Percentiles rank a stretch among this genome's conserved stretches.
Evolutionary conservation across 2,329 filamentous ascomycete genomes (phyloP).

Genomic region (Acarospora socialis): DNA sequence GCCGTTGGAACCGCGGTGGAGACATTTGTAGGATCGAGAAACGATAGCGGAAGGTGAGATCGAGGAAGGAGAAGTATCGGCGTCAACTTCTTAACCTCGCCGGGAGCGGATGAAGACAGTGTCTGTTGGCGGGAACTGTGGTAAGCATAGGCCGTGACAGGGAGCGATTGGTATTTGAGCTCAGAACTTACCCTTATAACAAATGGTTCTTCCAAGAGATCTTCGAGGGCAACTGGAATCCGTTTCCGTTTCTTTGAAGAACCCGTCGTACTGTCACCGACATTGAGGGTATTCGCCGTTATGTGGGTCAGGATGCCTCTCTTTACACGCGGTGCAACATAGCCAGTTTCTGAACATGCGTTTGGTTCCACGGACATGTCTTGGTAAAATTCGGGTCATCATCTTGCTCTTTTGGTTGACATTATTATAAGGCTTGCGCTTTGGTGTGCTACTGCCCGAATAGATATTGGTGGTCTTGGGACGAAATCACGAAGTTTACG

Average conservation of each 20-base stretch:
- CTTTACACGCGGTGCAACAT: too few species aligned
- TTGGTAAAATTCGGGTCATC: too few species aligned
- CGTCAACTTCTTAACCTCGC: not conserved
- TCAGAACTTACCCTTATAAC: not conserved
- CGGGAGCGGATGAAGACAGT: not conserved
- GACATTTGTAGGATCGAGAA: conserved; percentile 3
- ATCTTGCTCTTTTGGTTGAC: too few species aligned
- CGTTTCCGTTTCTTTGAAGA: conserved; percentile 7
- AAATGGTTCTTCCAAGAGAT: conserved; percentile 2
- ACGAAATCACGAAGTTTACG: too few species aligned
- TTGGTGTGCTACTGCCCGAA: too few species aligned
- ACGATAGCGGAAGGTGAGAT: conserved; percentile 10
- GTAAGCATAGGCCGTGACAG: too few species aligned
- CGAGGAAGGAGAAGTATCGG: conserved; percentile 9
- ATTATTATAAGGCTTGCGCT: too few species aligned
- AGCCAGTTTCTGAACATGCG: too few species aligned
- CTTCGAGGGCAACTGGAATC: not conserved
- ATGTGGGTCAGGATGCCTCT: not conserved
- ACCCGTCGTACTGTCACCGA: not conserved
- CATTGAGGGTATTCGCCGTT: not conserved
- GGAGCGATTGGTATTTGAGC: too few species aligned
- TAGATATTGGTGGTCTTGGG: too few species aligned
- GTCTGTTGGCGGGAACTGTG: not conserved
- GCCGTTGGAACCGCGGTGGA: not conserved
- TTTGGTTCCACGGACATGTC: too few species aligned